Percentiles rank a stretch among this genome's conserved stretches.
These are phyloP conservation scores for Ascoidea asiatica DNA, from an alignment of 805 yeast genomes.

Conservation along the genomic window DNA sequence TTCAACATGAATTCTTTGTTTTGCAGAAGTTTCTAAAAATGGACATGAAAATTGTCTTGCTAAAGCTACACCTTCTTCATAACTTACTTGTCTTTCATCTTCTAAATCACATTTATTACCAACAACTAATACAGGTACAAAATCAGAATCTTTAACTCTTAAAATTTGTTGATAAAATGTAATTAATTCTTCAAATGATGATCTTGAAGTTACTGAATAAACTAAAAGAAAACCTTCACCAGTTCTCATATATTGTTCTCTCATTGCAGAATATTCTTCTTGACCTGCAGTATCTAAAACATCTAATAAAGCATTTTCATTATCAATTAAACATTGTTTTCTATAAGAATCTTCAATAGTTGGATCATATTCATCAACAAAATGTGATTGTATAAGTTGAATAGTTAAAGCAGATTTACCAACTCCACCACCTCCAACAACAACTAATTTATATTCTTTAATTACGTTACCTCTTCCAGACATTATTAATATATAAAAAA, in stretches of 20 bases:
- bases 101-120: conserved; percentile 74
- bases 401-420: conserved; percentile 96
- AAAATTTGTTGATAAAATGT: conserved; percentile 70
- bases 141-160: conserved; percentile 63
- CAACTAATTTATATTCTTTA: conserved; percentile 83
- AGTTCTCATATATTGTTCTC: conserved; percentile 91
- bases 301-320: conserved; percentile 65
- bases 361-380: conserved; percentile 96
- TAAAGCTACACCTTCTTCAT: conserved; percentile 46
- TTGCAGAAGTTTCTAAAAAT: conserved; percentile 89
- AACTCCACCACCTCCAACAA: conserved; percentile 98
- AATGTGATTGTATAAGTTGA: conserved; percentile 86
- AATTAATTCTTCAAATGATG: conserved; percentile 73
- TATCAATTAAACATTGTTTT: conserved; percentile 76
- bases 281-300: conserved; percentile 97
- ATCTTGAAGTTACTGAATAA: conserved; percentile 74
- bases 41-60: conserved; percentile 56
- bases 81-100: conserved; percentile 59
- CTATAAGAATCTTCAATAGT: conserved; percentile 90
- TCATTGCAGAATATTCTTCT: conserved; percentile 88
- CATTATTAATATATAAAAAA: too few relatives aligned
- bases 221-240: conserved; percentile 91
- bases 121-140: conserved; percentile 68
- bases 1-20: conserved; percentile 81
- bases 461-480: conserved; percentile 17